These are phyloP conservation scores for Pyrenochaeta sp. DNA, from an alignment of 2,329 filamentous ascomycete species.

Conservation along the genomic window DNA sequence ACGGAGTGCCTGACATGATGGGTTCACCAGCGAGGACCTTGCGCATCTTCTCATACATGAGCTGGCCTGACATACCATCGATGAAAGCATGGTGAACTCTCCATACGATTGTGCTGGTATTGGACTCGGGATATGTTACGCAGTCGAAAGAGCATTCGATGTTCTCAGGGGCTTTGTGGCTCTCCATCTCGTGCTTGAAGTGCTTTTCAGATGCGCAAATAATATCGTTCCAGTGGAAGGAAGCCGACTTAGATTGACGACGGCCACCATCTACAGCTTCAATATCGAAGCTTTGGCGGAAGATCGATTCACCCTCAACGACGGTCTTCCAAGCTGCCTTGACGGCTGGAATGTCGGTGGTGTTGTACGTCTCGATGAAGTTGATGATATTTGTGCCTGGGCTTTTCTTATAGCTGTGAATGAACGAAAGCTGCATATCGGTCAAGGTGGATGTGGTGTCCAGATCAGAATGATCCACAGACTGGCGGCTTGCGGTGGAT, in stretches of 20 bases:
- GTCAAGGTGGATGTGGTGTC: conserved; percentile 1
- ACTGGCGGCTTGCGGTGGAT: neutral
- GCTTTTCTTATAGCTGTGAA: conserved; percentile 21
- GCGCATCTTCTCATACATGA: conserved; percentile 28
- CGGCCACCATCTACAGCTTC: conserved; percentile 2
- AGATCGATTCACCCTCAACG: conserved; percentile 33
- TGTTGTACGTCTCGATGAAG: conserved; percentile 22
- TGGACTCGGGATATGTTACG: conserved; percentile 5
- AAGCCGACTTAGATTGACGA: conserved; percentile 1
- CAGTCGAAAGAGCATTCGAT: conserved; percentile 9
- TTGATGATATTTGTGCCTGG: conserved; percentile 30
- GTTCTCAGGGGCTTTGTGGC: conserved; percentile 5
- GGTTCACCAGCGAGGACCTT: conserved; percentile 12
- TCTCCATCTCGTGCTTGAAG: conserved; percentile 8
- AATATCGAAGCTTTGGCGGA: conserved; percentile 19
- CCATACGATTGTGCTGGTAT: conserved; percentile 36
- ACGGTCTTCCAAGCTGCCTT: conserved; percentile 36
- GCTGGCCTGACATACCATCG: conserved; percentile 38
- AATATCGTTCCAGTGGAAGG: conserved; percentile 7
- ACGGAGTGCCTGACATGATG: conserved; percentile 11
- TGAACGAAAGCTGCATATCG: conserved; percentile 26
- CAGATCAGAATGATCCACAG: neutral
- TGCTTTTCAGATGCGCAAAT: conserved; percentile 5
- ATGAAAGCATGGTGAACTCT: conserved; percentile 43
- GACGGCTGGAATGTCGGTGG: conserved; percentile 13